Evolutionary conservation across 768 basidiomycete genomes (phyloP).

Genomic region (Auriculariales sp.): DNA sequence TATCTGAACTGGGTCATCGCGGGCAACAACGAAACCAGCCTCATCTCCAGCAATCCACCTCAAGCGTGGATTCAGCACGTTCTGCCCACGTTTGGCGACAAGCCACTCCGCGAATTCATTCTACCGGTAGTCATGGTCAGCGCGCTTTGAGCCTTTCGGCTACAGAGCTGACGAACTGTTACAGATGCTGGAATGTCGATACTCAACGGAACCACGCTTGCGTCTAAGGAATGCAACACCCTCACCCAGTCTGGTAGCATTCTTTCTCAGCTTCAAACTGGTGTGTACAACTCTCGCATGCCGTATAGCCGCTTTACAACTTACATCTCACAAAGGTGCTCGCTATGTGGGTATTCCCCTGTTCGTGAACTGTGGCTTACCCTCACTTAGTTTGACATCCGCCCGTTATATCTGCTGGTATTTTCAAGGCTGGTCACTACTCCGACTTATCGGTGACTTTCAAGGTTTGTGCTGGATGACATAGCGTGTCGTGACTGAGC

Average conservation of each 20-base stretch:
- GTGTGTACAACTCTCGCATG: neutral
- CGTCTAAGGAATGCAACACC: neutral
- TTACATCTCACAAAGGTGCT: too few relatives aligned
- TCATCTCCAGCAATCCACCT: neutral
- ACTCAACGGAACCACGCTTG: neutral
- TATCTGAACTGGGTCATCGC: neutral
- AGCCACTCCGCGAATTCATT: neutral
- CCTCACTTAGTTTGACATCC: neutral
- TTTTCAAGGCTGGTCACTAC: neutral
- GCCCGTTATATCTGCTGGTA: neutral
- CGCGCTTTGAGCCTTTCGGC: too few relatives aligned
- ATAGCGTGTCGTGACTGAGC: too few relatives aligned
- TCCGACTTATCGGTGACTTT: too few relatives aligned
- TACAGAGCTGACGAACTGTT: too few relatives aligned
- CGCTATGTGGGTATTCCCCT: too few relatives aligned
- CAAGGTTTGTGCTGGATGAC: too few relatives aligned
- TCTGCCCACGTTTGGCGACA: neutral
- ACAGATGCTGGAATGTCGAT: neutral
- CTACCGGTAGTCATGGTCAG: neutral
- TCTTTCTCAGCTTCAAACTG: neutral
- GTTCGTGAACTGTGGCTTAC: too few relatives aligned
- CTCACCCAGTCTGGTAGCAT: neutral
- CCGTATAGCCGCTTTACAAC: too few relatives aligned
- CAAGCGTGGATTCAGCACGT: neutral
- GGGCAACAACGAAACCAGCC: neutral